These are phyloP conservation scores for Hypericum perforatum DNA, from an alignment of 345 rosid genomes.

Conservation along the genomic window DNA sequence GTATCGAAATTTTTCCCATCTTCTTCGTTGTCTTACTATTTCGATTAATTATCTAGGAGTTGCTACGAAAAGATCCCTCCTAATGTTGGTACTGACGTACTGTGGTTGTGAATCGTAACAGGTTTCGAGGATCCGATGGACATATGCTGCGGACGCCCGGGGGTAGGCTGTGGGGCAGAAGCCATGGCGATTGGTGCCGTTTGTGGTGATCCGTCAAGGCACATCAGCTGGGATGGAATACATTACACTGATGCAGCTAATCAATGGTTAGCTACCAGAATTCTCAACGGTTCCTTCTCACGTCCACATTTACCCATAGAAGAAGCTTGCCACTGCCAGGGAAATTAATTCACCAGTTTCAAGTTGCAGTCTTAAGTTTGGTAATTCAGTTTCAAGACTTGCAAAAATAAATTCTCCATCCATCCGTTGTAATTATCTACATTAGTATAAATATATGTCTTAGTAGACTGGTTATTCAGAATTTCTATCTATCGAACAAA, in stretches of 20 bases:
- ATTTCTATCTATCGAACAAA: too few relatives aligned
- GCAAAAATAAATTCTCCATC: neutral
- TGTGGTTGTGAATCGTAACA: conserved; percentile 10
- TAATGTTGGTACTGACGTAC: neutral
- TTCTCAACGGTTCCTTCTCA: conserved; percentile 42
- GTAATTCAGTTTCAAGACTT: too few relatives aligned
- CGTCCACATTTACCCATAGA: conserved; percentile 28
- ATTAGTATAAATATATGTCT: too few relatives aligned
- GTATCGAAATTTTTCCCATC: too few relatives aligned
- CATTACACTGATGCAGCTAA: conserved; percentile 62
- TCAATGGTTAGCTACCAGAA: conserved; percentile 31
- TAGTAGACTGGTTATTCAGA: too few relatives aligned
- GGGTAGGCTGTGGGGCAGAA: conserved; percentile 56
- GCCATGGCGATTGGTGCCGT: conserved; percentile 49
- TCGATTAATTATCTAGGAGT: neutral
- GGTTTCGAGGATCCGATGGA: conserved; percentile 56
- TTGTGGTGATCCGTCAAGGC: conserved; percentile 39
- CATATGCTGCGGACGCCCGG: conserved; percentile 65
- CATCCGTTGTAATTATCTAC: too few relatives aligned
- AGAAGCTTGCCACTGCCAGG: conserved; percentile 13
- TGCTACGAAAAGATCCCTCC: neutral
- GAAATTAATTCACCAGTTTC: too few relatives aligned
- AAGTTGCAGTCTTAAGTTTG: too few relatives aligned
- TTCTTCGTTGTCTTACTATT: too few relatives aligned
- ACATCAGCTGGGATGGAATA: conserved; percentile 76